Percentiles rank a stretch among this genome's conserved stretches.
These are phyloP conservation scores for Lathyrus oleraceus DNA, from an alignment of 306 rosid species.

Conservation along the genomic window DNA sequence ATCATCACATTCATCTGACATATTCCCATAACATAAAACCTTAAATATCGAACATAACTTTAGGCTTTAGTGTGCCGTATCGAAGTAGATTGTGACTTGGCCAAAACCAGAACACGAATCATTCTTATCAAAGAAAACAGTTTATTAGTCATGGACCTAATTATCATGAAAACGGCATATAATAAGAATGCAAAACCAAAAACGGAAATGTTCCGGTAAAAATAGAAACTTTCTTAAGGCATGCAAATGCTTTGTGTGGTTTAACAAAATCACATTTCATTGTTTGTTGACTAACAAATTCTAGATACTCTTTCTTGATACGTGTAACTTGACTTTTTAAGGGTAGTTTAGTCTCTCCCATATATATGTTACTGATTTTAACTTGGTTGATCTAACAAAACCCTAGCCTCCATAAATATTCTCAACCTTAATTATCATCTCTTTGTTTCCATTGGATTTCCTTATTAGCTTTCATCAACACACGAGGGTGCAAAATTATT, in stretches of 20 bases:
- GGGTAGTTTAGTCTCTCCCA: not conserved
- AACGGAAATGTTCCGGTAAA: too few species aligned
- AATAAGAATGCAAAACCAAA: too few species aligned
- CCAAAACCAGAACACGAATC: too few species aligned
- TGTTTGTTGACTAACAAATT: not conserved
- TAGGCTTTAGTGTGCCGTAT: too few species aligned
- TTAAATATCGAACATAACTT: too few species aligned
- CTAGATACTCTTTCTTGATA: not conserved
- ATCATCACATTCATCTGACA: too few species aligned
- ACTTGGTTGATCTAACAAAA: not conserved
- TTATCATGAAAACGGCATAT: too few species aligned
- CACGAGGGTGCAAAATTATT: constrained; percentile 6
- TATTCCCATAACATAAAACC: too few species aligned
- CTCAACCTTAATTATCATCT: not conserved
- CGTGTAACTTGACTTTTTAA: constrained; percentile 1
- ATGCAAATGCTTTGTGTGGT: not conserved
- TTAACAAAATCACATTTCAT: not conserved
- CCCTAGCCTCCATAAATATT: constrained; percentile 5
- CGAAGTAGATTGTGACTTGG: too few species aligned
- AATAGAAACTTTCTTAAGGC: not conserved
- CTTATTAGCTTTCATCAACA: not conserved
- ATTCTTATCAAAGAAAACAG: too few species aligned
- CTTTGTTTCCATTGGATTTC: not conserved
- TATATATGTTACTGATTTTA: not conserved
- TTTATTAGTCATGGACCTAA: too few species aligned